Percentiles rank a stretch among this genome's conserved stretches.
Evolutionary conservation across 208 protist genomes (phyloP).

Genomic region (Trypanosoma caninum): DNA sequence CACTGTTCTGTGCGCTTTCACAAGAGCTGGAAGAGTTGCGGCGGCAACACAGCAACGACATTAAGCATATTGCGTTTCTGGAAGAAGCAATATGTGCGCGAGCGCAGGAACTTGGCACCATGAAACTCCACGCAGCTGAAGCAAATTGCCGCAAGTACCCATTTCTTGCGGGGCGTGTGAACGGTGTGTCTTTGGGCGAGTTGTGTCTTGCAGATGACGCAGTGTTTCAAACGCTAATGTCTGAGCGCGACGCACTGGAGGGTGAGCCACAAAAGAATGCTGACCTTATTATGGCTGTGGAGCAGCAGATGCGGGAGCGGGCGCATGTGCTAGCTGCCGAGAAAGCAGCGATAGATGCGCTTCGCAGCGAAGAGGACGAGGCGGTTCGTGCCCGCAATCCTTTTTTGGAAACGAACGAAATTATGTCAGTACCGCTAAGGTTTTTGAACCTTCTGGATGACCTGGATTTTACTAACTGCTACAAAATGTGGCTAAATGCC

Average conservation of each 20-base stretch:
- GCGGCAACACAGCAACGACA: slow-evolving; percentile 4
- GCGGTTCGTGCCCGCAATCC: slow-evolving; percentile 58
- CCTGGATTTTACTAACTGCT: slow-evolving; percentile 30
- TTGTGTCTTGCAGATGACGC: slow-evolving; percentile 34
- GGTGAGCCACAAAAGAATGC: neutral
- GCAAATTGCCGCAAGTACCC: slow-evolving; percentile 28
- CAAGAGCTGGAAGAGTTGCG: slow-evolving; percentile 35
- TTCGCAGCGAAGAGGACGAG: slow-evolving; percentile 51
- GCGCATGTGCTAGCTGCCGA: slow-evolving; percentile 26
- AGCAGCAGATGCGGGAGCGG: slow-evolving; percentile 19
- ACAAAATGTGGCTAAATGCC: slow-evolving; percentile 35
- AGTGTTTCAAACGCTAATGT: slow-evolving; percentile 27
- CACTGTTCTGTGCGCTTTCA: slow-evolving; percentile 41
- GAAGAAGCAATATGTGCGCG: slow-evolving; percentile 17
- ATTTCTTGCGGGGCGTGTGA: slow-evolving; percentile 36
- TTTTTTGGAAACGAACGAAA: slow-evolving; percentile 43
- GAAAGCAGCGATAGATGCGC: slow-evolving; percentile 33
- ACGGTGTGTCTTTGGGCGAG: slow-evolving; percentile 35
- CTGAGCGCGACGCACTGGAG: slow-evolving; percentile 8
- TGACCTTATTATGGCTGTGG: slow-evolving; percentile 17
- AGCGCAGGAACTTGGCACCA: slow-evolving; percentile 20
- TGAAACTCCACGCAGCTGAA: slow-evolving; percentile 32
- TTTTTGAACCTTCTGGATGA: slow-evolving; percentile 40
- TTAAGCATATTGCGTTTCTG: slow-evolving; percentile 17
- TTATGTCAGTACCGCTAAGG: slow-evolving; percentile 36